phyloP scores from a whole-genome alignment of 352 stramenopile species.

The Phytophthora pini region DNA sequence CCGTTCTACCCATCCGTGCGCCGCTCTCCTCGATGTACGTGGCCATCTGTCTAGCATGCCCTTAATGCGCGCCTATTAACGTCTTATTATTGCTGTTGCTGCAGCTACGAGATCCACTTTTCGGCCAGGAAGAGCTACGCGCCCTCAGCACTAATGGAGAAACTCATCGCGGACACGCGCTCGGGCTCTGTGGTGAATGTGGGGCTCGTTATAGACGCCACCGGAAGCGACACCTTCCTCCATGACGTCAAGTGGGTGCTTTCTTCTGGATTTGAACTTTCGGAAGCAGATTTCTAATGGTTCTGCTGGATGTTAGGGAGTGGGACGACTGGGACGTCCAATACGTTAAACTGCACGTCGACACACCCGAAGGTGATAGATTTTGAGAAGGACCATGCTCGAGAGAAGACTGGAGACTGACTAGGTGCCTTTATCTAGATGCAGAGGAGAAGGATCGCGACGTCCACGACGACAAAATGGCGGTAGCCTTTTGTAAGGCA shows the following conservation, averaged over 20 bases:
- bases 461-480: slow-evolving; percentile 59
- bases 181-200: slow-evolving; percentile 72
- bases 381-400: neutral
- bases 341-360: slow-evolving; percentile 72
- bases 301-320: slow-evolving; percentile 52
- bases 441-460: slow-evolving; percentile 42
- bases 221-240: slow-evolving; percentile 69
- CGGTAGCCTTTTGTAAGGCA: slow-evolving; percentile 61
- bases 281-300: slow-evolving; percentile 2
- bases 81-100: neutral
- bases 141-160: slow-evolving; percentile 83
- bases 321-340: slow-evolving; percentile 91
- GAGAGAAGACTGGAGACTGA: slow-evolving; percentile 5
- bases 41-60: neutral
- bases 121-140: slow-evolving; percentile 60
- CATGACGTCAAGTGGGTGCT: slow-evolving; percentile 75
- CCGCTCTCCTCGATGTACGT: slow-evolving; percentile 82
- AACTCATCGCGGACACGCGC: slow-evolving; percentile 70
- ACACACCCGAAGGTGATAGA: slow-evolving; percentile 44
- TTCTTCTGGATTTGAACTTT: slow-evolving; percentile 2
- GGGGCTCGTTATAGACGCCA: slow-evolving; percentile 82
- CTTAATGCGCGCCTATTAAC: slow-evolving; percentile 1
- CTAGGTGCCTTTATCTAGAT: slow-evolving; percentile 23
- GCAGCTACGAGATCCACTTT: slow-evolving; percentile 88
- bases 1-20: slow-evolving; percentile 79